Conservation (phyloP, 2,329 filamentous ascomycete species). For the Diplodia sapinea region DNA sequence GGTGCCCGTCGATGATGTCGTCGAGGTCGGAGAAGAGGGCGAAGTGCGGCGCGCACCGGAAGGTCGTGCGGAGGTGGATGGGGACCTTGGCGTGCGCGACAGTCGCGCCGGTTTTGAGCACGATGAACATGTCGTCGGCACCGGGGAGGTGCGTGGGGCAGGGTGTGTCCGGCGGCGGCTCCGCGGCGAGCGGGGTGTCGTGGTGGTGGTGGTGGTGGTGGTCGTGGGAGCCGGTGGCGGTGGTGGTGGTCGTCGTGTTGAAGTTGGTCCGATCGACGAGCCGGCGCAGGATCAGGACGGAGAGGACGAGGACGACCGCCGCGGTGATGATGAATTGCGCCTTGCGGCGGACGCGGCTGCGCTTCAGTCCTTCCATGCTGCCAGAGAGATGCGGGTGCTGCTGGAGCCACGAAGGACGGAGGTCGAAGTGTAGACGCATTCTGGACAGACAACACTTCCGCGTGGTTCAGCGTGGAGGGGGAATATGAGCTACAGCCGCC, state of each 20-base stretch:
- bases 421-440: no score
- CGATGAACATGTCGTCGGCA: slow-evolving; percentile 60
- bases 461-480: no score
- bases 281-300: background rate
- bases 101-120: slow-evolving; percentile 65
- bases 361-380: no score
- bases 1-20: slow-evolving; percentile 53
- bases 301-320: background rate
- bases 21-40: slow-evolving; percentile 49
- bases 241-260: no score
- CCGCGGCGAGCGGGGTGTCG: background rate
- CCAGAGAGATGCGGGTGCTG: no score
- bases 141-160: slow-evolving; percentile 42
- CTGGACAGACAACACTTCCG: no score
- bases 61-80: slow-evolving; percentile 45
- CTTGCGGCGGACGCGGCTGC: background rate
- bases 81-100: slow-evolving; percentile 64
- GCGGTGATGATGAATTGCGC: background rate
- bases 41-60: slow-evolving; percentile 43
- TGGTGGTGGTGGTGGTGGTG: no score
- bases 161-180: slow-evolving; percentile 3
- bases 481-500: no score
- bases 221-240: background rate
- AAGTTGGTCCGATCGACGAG: background rate
- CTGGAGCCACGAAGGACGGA: no score